Evolutionary conservation across 2,329 filamentous ascomycete species (phyloP).

Genomic region (Monilinia aucupariae): DNA sequence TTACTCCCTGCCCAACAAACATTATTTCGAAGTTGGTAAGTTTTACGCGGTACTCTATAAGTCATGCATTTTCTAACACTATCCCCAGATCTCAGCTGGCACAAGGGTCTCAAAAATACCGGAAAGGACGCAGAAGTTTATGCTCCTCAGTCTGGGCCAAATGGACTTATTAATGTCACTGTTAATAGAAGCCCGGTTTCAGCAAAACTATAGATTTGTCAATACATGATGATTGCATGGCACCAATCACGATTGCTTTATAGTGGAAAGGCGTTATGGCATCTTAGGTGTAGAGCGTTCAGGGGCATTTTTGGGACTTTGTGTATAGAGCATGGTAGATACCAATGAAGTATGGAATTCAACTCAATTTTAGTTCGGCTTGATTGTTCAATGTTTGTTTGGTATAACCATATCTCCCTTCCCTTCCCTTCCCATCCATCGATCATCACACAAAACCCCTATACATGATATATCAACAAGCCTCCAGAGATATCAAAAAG

Average conservation of each 20-base stretch:
- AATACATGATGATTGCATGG: neutral
- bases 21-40: constrained; percentile 94
- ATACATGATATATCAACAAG: neutral
- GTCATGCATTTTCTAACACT: constrained; percentile 8
- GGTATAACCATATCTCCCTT: too few relatives aligned
- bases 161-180: constrained; percentile 92
- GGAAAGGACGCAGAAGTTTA: constrained; percentile 95
- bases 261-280: constrained; percentile 9
- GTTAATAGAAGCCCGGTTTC: constrained; percentile 51
- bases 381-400: constrained; percentile 22
- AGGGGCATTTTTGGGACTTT: constrained; percentile 1
- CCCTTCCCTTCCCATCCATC: too few relatives aligned
- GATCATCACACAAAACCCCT: too few relatives aligned
- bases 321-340: constrained; percentile 6
- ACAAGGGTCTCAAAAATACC: constrained; percentile 91
- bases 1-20: constrained; percentile 92
- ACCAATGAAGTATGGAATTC: constrained; percentile 10
- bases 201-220: constrained; percentile 28
- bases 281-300: constrained; percentile 2
- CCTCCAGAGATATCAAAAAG: too few relatives aligned
- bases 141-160: constrained; percentile 85
- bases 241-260: neutral
- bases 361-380: neutral
- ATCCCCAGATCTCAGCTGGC: constrained; percentile 79
- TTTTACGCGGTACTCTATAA: constrained; percentile 21